These are phyloP conservation scores for Cyamopsis tetragonoloba DNA, from an alignment of 306 rosid genomes.

Conservation along the genomic window DNA sequence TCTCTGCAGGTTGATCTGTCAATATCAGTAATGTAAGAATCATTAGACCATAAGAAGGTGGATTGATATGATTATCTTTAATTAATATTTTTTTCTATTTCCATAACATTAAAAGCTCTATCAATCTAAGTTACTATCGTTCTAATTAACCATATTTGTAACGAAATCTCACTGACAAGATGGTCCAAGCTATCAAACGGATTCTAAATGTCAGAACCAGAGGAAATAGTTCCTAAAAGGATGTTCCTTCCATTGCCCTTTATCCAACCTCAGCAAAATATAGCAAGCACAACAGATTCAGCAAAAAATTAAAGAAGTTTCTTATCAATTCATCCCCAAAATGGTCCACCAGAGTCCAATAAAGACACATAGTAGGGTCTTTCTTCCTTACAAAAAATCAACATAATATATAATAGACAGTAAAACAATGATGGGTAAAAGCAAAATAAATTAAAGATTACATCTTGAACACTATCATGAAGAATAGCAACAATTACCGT, in stretches of 20 bases:
- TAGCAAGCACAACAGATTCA: not conserved
- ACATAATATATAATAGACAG: slow-evolving; percentile 11
- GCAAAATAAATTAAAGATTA: slow-evolving; percentile 20
- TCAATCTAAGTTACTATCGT: not conserved
- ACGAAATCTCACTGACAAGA: not conserved
- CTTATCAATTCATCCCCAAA: slow-evolving; percentile 2
- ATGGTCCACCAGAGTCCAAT: not conserved
- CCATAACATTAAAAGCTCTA: not conserved
- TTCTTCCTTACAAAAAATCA: slow-evolving; percentile 1
- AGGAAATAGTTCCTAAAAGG: not conserved
- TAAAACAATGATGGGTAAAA: not conserved
- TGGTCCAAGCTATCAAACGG: not conserved
- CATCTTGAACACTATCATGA: slow-evolving; percentile 20
- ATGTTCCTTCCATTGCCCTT: not conserved
- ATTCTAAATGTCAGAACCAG: not conserved
- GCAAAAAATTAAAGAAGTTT: not conserved
- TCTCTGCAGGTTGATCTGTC: not conserved
- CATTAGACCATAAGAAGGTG: not conserved
- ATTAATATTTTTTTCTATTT: not conserved
- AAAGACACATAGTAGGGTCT: not conserved
- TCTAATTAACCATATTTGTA: not conserved
- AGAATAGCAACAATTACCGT: not conserved
- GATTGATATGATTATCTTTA: not conserved
- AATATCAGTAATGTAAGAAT: not conserved
- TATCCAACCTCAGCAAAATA: not conserved